Evolutionary conservation across 2,329 filamentous ascomycete genomes (phyloP), one percentile per base, ranked within the genome.

Genomic region (Dothideomycetes sp.): DNA sequence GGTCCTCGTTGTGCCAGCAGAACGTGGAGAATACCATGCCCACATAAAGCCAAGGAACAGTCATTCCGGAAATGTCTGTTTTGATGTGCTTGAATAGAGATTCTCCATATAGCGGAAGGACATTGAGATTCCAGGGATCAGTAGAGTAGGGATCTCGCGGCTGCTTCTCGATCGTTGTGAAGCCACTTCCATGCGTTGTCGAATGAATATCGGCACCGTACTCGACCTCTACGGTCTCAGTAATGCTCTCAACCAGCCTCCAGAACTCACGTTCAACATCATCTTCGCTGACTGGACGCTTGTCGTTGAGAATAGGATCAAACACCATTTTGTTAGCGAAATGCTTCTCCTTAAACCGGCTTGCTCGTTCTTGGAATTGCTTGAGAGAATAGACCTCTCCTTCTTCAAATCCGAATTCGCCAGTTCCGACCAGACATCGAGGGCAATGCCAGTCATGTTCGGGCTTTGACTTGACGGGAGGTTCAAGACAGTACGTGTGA

Each of bases 21-120:
- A 98, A 98, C 0, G 91, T 96, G 0, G 91, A 98, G 58, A 98
- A 98, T 30, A 94, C 93, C 91, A 98, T 98, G 45, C 91, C 91
- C 3, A 98, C 91, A 56, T 98, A 98, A 3, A 98, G 78, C 91
- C 91, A 98, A 1, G 91, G 91, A 5, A 98, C 89, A 0, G 91
- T 98, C 91, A 98, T 98, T 29, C 91, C 91, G 2, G 91, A 96
- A 38, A 98, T 93, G 55, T 98, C 91, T 0, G 89, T 86, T 59
- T 96, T 96, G 68, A 98, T 96, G 52, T 98, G 85, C 36, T 89
- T 77, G 66, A 98, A 98, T 1, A 98, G 68, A 35, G 88, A 95
- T 38, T 96, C 89, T 1, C 82, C 78, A 48, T 94, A 81, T 38
- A 96, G 77, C 0, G 91, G 91, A 44, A 96, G 72, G 34, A 94